Percentiles rank a stretch among this genome's conserved stretches.
Conservation (phyloP, 75 land plant genomes). For the Selaginella tamariscina region DNA sequence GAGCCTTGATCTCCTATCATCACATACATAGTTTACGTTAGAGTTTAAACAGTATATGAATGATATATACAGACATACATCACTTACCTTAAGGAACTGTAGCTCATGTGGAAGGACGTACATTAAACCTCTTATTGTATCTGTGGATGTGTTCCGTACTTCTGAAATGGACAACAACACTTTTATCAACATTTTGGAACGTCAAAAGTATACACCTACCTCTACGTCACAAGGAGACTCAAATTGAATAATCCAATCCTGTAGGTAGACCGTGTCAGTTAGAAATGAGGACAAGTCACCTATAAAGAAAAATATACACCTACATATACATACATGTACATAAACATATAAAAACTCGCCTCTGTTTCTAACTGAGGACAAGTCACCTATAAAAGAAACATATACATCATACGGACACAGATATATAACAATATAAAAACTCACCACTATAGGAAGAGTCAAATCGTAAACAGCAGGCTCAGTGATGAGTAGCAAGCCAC, state of each 20-base stretch:
- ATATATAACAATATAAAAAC: slow-evolving; percentile 6
- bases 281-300: background rate
- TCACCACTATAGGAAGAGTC: slow-evolving; percentile 90
- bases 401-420: background rate
- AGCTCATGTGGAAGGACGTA: background rate
- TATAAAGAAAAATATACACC: background rate
- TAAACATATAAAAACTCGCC: background rate
- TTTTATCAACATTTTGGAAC: background rate
- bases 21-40: background rate
- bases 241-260: slow-evolving; percentile 98
- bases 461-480: slow-evolving; percentile 94
- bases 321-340: background rate
- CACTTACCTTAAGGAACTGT: background rate
- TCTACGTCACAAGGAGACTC: slow-evolving; percentile 92
- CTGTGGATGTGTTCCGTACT: background rate
- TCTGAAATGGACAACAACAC: background rate
- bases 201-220: slow-evolving; percentile 36
- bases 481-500: slow-evolving; percentile 71
- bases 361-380: too few species aligned
- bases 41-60: background rate
- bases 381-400: too few species aligned
- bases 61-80: background rate
- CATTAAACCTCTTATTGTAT: background rate
- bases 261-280: slow-evolving; percentile 13
- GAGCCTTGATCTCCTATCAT: background rate